These are phyloP conservation scores for Lipomyces sp. DNA, from an alignment of 805 yeast species.

Conservation along the genomic window DNA sequence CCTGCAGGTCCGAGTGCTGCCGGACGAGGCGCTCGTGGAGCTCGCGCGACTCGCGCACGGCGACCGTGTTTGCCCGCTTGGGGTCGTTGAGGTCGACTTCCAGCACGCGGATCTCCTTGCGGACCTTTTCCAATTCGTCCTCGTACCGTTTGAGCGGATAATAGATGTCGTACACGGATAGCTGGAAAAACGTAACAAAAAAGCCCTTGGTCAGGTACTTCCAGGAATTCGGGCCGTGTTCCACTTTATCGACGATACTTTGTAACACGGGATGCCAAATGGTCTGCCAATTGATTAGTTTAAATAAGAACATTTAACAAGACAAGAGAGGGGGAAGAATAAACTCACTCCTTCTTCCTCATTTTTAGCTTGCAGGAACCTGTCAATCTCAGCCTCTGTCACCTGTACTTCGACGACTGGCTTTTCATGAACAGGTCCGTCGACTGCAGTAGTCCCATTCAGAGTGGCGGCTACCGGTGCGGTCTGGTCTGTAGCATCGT, in stretches of 20 bases:
- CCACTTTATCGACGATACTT: conserved; percentile 36
- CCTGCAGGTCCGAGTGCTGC: conserved; percentile 17
- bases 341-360: not conserved
- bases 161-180: conserved; percentile 67
- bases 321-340: not conserved
- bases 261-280: conserved; percentile 43
- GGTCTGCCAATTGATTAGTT: conserved; percentile 37
- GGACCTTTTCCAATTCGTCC: conserved; percentile 44
- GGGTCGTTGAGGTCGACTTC: conserved; percentile 12
- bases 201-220: conserved; percentile 40
- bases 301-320: not conserved
- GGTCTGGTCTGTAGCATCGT: conserved; percentile 68
- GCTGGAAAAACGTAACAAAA: conserved; percentile 67
- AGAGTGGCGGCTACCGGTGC: conserved; percentile 56
- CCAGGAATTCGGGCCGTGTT: conserved; percentile 32
- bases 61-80: not conserved
- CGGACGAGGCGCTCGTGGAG: conserved; percentile 10
- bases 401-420: no score
- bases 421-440: no score
- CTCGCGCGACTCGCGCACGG: not conserved
- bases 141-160: conserved; percentile 52
- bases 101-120: conserved; percentile 31
- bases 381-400: not conserved
- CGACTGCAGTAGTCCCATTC: no score
- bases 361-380: not conserved